Base-by-base conservation (phyloP, 169 alveolate species). In the Plasmodium vinckei region DNA sequence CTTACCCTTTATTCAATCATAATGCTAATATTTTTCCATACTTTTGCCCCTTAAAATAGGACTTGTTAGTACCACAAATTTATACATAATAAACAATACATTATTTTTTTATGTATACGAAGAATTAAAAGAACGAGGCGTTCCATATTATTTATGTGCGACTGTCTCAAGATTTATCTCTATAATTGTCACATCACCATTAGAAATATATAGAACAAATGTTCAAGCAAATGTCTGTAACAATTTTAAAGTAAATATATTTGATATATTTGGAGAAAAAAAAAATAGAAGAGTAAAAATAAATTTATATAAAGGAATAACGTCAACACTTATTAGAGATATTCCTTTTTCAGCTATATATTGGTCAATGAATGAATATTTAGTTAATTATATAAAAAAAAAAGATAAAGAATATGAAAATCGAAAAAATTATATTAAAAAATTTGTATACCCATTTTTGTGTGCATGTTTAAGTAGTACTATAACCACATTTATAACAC, bases 341-440 rank as follows among this genome's bases (percentile, higher is more conserved):
- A 84, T 72, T 5, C 93, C 93, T 19, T 92, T 92, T 53, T 82
- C 92, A 44, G 92, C 94, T 33, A 59, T 67, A 7, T 92, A 92
- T 63, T 87, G 92, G 92, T 72, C 92, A 21, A 25, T 92, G 2
- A 87, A 87, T 19, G 94, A 91, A 44, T 79, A 86, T 39, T 67
- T 91, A 67, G 92, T 69, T 61, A 59, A 65, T 69, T 72, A 54
- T 77, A 72, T 72, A 65, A 53, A 87, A 71, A 61, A 70, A 64
- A 47, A 68, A 25, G 88, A 87, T 71, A 19, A 67, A 25, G 73
- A 64, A 65, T 46, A 53, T 68, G 90, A 82, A 49, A 69, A 49
- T 21, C 25, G 84, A 54, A 49, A 84, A 72, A 73, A 82, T 39
- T 27, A 67, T 56, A 39, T 67, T 21, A 67, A 15, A 68, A 82